Conservation (phyloP, 2,329 filamentous ascomycete species). For the Paramyrothecium sp. region DNA sequence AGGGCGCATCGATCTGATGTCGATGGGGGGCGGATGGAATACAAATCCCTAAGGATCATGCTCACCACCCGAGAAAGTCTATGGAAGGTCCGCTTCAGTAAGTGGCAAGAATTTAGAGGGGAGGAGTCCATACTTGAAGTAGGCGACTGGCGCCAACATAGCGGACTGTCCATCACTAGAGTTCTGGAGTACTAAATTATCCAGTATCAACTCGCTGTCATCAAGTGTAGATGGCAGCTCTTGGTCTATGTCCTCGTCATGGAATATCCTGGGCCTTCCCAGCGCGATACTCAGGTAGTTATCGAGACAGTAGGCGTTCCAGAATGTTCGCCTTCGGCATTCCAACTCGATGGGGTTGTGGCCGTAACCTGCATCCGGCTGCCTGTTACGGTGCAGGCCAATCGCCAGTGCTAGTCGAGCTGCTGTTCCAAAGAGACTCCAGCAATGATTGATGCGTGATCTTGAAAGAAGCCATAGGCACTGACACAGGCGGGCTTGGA, state of each 20-base stretch:
- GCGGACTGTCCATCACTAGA: not conserved
- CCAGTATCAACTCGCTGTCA: not conserved
- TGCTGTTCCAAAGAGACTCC: not conserved
- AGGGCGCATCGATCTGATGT: conserved; percentile 17
- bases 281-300: not conserved
- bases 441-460: not conserved
- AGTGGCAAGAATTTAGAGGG: not conserved
- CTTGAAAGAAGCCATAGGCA: not conserved
- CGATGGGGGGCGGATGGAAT: conserved; percentile 32
- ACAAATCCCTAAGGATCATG: conserved; percentile 30
- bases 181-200: not conserved
- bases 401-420: not conserved
- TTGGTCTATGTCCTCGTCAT: not conserved
- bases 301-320: not conserved
- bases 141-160: not conserved
- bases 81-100: not conserved
- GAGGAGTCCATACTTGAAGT: not conserved
- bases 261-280: not conserved
- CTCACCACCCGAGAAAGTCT: conserved; percentile 33
- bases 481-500: not conserved
- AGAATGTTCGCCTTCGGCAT: not conserved
- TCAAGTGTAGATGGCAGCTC: not conserved
- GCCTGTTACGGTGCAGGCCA: not conserved
- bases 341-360: not conserved
- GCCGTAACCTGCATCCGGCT: not conserved